Evolutionary conservation across 1,284 basidiomycete genomes (phyloP).

Genomic region (Coriolopsis trogii): DNA sequence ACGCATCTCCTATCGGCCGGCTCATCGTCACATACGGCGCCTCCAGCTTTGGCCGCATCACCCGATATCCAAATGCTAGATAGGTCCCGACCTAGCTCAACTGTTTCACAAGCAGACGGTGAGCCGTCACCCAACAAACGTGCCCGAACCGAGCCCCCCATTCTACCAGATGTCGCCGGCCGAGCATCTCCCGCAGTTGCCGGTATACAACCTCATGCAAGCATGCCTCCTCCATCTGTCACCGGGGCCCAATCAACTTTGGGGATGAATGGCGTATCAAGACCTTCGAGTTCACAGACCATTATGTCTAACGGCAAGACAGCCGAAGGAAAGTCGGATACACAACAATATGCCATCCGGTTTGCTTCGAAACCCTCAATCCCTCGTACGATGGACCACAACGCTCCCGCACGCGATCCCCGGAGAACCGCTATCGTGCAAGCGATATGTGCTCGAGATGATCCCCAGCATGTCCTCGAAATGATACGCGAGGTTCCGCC

Average conservation of each 20-base stretch:
- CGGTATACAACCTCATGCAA: constrained; percentile 17
- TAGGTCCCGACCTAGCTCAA: constrained; percentile 51
- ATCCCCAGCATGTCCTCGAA: constrained; percentile 62
- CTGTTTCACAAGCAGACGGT: constrained; percentile 46
- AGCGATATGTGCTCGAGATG: constrained; percentile 68
- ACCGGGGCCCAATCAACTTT: constrained; percentile 10
- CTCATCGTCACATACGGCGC: constrained; percentile 26
- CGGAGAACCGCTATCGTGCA: constrained; percentile 63
- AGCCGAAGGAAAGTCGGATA: constrained; percentile 19
- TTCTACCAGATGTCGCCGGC: constrained; percentile 21
- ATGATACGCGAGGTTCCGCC: constrained; percentile 64
- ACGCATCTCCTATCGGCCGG: constrained; percentile 17
- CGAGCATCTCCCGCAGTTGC: constrained; percentile 15
- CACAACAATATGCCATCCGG: constrained; percentile 47
- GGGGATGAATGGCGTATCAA: constrained; percentile 21
- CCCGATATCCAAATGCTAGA: constrained; percentile 49
- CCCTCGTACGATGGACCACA: constrained; percentile 57
- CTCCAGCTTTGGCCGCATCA: constrained; percentile 43
- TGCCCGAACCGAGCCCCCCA: constrained; percentile 55
- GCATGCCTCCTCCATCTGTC: constrained; percentile 22
- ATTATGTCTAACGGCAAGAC: constrained; percentile 27
- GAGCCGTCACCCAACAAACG: constrained; percentile 69
- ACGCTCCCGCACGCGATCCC: constrained; percentile 61
- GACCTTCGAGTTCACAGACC: constrained; percentile 25
- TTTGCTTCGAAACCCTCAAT: constrained; percentile 71